phyloP scores from a whole-genome alignment of 177 flowering plant species.

The Vitis hybrid region DNA sequence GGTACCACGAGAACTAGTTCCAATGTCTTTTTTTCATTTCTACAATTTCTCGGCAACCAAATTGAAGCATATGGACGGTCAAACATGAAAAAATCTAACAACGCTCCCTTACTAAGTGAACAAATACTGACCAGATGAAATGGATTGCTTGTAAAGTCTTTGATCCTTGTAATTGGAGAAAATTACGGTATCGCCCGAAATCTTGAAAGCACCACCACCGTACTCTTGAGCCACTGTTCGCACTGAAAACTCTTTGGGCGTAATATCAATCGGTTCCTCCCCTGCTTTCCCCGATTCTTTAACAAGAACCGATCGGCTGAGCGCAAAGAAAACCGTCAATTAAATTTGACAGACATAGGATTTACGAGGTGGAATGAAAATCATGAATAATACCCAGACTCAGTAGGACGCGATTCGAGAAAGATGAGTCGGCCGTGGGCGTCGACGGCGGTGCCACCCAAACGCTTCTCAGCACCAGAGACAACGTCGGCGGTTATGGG shows the following conservation, averaged over 20 bases:
- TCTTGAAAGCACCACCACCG: constrained; percentile 84
- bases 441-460: constrained; percentile 77
- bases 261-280: constrained; percentile 63
- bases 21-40: no score
- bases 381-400: constrained; percentile 55
- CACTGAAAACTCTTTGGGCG: constrained; percentile 74
- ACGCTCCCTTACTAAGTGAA: no score
- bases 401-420: constrained; percentile 84
- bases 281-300: constrained; percentile 51
- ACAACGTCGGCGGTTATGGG: constrained; percentile 91
- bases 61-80: no score
- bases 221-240: constrained; percentile 84
- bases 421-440: constrained; percentile 65
- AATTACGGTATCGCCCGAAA: constrained; percentile 59
- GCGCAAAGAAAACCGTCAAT: background rate
- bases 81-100: no score
- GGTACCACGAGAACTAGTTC: no score
- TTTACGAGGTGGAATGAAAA: no score
- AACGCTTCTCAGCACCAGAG: constrained; percentile 70
- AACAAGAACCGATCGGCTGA: constrained; percentile 78
- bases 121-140: constrained; percentile 41
- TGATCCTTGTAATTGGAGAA: constrained; percentile 94
- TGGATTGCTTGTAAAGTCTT: constrained; percentile 75
- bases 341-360: background rate
- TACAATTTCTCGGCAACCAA: no score